A percentile compares a stretch with the other conserved stretches of the same genome.
Conservation (phyloP, 2,329 filamentous ascomycete genomes). For the Colletotrichum destructivum region DNA sequence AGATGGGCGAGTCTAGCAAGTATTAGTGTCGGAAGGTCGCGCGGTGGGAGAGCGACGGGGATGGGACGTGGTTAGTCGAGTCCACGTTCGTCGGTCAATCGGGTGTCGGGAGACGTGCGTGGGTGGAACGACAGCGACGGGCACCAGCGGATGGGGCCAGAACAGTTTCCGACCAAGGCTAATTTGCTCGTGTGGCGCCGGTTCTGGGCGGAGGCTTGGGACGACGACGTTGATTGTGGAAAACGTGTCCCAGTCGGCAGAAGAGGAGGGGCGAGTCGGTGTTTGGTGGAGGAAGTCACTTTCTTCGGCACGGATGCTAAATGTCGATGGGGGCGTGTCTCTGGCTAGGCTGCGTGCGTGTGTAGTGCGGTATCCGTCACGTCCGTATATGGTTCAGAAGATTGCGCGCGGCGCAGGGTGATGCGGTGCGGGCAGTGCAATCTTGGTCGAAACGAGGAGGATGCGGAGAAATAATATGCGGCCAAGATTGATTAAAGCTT, state of each 20-base stretch:
- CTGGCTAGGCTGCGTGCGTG: constrained; percentile 6
- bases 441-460: constrained; percentile 10
- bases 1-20: constrained; percentile 20
- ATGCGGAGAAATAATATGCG: constrained; percentile 32
- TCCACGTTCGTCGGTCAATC: constrained; percentile 30
- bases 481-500: constrained; percentile 12
- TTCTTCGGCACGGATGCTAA: not conserved
- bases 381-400: not conserved
- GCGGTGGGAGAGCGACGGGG: constrained; percentile 20
- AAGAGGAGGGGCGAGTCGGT: constrained; percentile 15
- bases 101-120: constrained; percentile 25
- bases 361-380: not conserved
- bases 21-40: not conserved
- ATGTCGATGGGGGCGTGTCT: not conserved
- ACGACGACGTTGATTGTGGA: not conserved
- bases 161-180: constrained; percentile 8
- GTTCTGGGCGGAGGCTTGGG: not conserved
- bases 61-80: constrained; percentile 29
- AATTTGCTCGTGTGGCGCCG: constrained; percentile 2
- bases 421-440: not conserved
- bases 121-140: constrained; percentile 35
- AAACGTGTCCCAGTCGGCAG: constrained; percentile 20
- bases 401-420: not conserved
- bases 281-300: constrained; percentile 11
- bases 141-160: constrained; percentile 26